These are phyloP conservation scores for Coemansia sp. DNA, from an alignment of 192 early-diverging fungal genomes.

Conservation along the genomic window DNA sequence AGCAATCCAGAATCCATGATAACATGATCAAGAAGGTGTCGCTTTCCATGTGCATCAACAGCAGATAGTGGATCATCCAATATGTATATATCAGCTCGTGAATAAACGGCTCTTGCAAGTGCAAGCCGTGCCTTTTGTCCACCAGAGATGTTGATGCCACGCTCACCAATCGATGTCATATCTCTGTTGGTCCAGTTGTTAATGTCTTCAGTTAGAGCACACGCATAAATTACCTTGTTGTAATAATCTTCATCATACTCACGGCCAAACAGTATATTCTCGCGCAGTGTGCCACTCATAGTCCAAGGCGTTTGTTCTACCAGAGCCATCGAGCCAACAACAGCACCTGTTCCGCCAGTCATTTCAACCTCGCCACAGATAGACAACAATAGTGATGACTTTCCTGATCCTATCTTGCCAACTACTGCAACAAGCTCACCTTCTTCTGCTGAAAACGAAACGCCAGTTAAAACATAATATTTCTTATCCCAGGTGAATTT, in stretches of 20 bases:
- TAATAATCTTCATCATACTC: constrained; percentile 58
- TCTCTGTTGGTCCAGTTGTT: constrained; percentile 54
- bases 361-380: constrained; percentile 81
- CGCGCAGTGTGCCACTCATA: constrained; percentile 69
- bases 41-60: constrained; percentile 75
- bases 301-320: constrained; percentile 87
- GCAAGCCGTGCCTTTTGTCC: constrained; percentile 88
- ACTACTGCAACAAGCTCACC: constrained; percentile 74
- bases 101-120: constrained; percentile 79
- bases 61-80: constrained; percentile 87
- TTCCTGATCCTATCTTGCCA: constrained; percentile 83
- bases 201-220: constrained; percentile 60
- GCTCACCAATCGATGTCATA: constrained; percentile 53
- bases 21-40: constrained; percentile 67
- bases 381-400: constrained; percentile 77
- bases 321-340: constrained; percentile 73
- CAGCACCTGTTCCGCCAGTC: constrained; percentile 41
- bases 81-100: constrained; percentile 71
- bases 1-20: constrained; percentile 59
- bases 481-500: constrained; percentile 25
- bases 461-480: constrained; percentile 19
- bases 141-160: constrained; percentile 58
- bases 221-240: constrained; percentile 58
- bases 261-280: constrained; percentile 72
- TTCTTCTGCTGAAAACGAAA: constrained; percentile 54